These are phyloP conservation scores for Cenchrus purpureus DNA, from an alignment of 176 grass and related monocot species.

Conservation along the genomic window DNA sequence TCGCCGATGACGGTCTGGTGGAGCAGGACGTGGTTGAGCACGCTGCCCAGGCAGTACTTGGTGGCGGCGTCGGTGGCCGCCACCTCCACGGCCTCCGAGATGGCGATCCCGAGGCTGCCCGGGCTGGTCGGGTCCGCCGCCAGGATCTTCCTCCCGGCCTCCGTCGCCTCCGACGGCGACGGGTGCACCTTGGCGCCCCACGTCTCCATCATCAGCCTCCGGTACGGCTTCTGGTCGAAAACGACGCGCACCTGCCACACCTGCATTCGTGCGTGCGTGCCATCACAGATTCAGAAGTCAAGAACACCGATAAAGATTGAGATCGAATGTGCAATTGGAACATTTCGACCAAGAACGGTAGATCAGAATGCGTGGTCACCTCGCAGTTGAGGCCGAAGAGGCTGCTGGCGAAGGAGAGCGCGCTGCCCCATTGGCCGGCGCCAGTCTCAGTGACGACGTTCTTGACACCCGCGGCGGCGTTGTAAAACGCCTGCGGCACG, in stretches of 20 bases:
- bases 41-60: constrained; percentile 96
- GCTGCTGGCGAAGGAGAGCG: constrained; percentile 89
- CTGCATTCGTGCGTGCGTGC: background rate
- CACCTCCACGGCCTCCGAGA: constrained; percentile 93
- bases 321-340: background rate
- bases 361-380: constrained; percentile 9
- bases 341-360: no score
- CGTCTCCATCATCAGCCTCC: constrained; percentile 94
- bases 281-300: background rate
- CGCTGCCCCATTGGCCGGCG: constrained; percentile 95
- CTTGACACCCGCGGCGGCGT: constrained; percentile 75
- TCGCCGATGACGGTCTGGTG: constrained; percentile 95
- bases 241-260: constrained; percentile 98
- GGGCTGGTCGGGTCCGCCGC: constrained; percentile 64
- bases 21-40: constrained; percentile 91
- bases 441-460: constrained; percentile 92
- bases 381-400: constrained; percentile 90
- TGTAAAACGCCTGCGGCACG: constrained; percentile 93
- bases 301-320: background rate
- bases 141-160: constrained; percentile 64
- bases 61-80: constrained; percentile 69
- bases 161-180: constrained; percentile 71
- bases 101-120: constrained; percentile 92
- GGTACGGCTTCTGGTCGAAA: constrained; percentile 95
- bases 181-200: constrained; percentile 94